phyloP scores from a whole-genome alignment of 805 yeast species.

The Huiozyma naganishii region DNA sequence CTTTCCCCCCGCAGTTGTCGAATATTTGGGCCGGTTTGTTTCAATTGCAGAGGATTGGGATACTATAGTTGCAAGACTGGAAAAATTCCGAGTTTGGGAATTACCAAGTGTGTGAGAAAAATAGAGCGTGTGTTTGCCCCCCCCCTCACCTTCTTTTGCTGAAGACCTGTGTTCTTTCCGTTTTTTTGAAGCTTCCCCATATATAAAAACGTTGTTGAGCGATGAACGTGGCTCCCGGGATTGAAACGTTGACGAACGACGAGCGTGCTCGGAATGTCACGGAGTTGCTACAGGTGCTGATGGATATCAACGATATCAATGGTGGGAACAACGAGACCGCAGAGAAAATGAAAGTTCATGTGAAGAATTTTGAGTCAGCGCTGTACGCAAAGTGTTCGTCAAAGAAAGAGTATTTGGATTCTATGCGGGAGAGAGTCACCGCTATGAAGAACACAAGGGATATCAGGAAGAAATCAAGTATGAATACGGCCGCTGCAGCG shows the following conservation, averaged over 20 bases:
- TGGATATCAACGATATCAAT: slow-evolving; percentile 28
- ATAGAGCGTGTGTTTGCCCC: not conserved
- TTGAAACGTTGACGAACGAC: slow-evolving; percentile 18
- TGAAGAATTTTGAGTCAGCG: slow-evolving; percentile 62
- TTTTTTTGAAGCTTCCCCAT: not conserved
- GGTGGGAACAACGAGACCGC: slow-evolving; percentile 28
- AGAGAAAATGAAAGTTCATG: slow-evolving; percentile 40
- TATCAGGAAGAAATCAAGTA: slow-evolving; percentile 14
- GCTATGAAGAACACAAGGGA: slow-evolving; percentile 29
- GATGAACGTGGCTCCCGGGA: slow-evolving; percentile 5
- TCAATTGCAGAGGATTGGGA: no score
- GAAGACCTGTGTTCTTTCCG: not conserved
- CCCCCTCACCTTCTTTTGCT: not conserved
- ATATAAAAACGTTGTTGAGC: no score
- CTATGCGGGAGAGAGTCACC: slow-evolving; percentile 36
- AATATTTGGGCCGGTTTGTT: no score
- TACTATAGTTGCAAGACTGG: no score
- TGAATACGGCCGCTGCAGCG: not conserved
- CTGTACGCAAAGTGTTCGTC: slow-evolving; percentile 48
- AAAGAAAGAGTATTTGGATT: slow-evolving; percentile 43
- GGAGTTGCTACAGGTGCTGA: slow-evolving; percentile 25
- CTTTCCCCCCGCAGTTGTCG: no score
- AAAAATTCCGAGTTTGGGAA: no score
- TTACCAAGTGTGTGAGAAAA: not conserved
- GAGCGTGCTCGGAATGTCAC: slow-evolving; percentile 27